Percentiles rank a stretch among this genome's conserved stretches.
phyloP scores from a whole-genome alignment of 192 early-diverging fungal genomes.

The Linnemannia zychae region DNA sequence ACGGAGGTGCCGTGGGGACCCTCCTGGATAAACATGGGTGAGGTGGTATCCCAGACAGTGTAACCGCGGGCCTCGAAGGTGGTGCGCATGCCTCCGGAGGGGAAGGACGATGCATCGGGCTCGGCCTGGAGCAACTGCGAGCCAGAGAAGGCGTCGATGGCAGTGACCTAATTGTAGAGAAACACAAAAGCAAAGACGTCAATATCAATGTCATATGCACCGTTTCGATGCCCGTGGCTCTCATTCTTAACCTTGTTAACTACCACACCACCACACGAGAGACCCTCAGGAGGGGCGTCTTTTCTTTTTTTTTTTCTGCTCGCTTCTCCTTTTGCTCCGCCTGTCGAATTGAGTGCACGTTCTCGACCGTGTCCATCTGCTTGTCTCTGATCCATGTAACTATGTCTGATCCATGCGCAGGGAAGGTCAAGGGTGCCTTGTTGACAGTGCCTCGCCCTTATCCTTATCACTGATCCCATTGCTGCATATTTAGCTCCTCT shows the following conservation, averaged over 20 bases:
- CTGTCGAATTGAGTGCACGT: neutral
- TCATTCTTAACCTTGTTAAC: neutral
- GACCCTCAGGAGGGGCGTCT: neutral
- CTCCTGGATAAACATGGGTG: constrained; percentile 95
- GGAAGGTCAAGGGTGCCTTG: neutral
- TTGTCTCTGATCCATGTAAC: neutral
- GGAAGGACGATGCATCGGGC: constrained; percentile 99
- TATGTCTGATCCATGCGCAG: neutral
- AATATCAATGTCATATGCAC: neutral
- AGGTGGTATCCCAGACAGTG: constrained; percentile 99
- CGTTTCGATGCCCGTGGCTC: constrained; percentile 56
- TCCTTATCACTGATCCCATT: constrained; percentile 5
- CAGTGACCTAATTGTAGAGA: constrained; percentile 67
- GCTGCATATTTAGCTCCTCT: neutral
- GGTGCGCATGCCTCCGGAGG: constrained; percentile 96
- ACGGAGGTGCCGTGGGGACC: constrained; percentile 94
- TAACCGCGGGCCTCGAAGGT: constrained; percentile 99
- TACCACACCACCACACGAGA: neutral
- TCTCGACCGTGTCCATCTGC: neutral
- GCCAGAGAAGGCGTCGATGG: constrained; percentile 97
- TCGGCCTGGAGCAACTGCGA: constrained; percentile 97
- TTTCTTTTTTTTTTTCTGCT: neutral
- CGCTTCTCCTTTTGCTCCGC: constrained; percentile 4
- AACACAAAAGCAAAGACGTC: neutral
- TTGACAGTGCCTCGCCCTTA: neutral